A percentile compares a stretch with the other conserved stretches of the same genome.
Conservation (phyloP, 2,329 filamentous ascomycete genomes). For the Hirsutella rhossiliensis region DNA sequence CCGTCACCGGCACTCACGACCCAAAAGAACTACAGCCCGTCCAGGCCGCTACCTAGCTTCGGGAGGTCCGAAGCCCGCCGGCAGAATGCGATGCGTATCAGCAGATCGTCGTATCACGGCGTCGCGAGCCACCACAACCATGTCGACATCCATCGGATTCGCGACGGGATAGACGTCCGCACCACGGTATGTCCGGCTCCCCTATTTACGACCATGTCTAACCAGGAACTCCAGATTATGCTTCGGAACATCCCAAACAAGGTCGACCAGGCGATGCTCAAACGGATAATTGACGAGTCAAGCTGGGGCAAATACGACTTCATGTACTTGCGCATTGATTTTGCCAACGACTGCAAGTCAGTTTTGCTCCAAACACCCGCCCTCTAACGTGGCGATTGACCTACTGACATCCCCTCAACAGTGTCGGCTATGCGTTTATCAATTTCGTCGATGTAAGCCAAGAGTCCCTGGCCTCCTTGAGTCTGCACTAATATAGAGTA, state of each 20-base stretch:
- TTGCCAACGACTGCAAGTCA: conserved; percentile 73
- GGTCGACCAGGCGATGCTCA: conserved; percentile 65
- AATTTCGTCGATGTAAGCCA: conserved; percentile 71
- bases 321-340: conserved; percentile 86
- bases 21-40: conserved; percentile 26
- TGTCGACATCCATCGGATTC: conserved; percentile 48
- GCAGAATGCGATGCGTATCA: conserved; percentile 34
- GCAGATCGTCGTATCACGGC: conserved; percentile 33
- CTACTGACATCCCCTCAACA: conserved; percentile 22
- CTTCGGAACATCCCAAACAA: conserved; percentile 90
- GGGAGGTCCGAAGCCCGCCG: conserved; percentile 29
- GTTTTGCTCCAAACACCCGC: conserved; percentile 16
- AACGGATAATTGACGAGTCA: conserved; percentile 65
- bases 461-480: background rate
- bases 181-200: conserved; percentile 48
- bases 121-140: conserved; percentile 45
- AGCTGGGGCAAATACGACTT: conserved; percentile 84
- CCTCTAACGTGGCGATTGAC: background rate
- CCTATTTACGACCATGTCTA: background rate
- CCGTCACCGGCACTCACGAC: conserved; percentile 21
- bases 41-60: conserved; percentile 21
- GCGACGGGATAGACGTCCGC: conserved; percentile 57
- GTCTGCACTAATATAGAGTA: conserved; percentile 21
- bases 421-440: conserved; percentile 94
- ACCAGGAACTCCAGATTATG: conserved; percentile 57